These are phyloP conservation scores for Flaveria bidentis DNA, from an alignment of 129 eudicot genomes.

Conservation along the genomic window DNA sequence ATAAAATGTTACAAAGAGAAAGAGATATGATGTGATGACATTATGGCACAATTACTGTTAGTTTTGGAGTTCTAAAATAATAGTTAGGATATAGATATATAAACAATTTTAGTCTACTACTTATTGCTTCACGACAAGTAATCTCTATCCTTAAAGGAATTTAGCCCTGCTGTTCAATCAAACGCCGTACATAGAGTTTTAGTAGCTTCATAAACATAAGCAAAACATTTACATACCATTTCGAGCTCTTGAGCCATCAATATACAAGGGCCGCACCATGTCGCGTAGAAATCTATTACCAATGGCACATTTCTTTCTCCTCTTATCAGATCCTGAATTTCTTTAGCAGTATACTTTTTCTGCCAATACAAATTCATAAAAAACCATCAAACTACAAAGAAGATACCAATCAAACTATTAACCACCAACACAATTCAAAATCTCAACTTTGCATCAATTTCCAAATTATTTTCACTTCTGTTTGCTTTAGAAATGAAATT, in stretches of 20 bases:
- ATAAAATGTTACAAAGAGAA: neutral
- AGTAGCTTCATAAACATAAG: conserved; percentile 16
- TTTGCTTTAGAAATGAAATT: neutral
- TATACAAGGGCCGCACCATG: conserved; percentile 97
- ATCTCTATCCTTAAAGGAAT: neutral
- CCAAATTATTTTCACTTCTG: neutral
- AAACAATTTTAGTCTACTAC: too few relatives aligned
- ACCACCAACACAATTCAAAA: neutral
- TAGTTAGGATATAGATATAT: too few relatives aligned
- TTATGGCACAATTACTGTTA: neutral
- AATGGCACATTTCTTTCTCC: conserved; percentile 86
- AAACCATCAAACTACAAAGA: neutral
- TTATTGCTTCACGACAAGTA: too few relatives aligned
- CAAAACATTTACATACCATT: conserved; percentile 50
- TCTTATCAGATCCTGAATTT: conserved; percentile 71
- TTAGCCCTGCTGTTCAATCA: too few relatives aligned
- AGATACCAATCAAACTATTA: neutral
- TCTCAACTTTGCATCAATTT: conserved; percentile 4
- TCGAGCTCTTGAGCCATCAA: conserved; percentile 98
- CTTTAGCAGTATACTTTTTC: conserved; percentile 84
- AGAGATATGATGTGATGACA: neutral
- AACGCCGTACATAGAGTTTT: neutral
- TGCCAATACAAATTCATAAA: conserved; percentile 39
- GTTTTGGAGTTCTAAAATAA: too few relatives aligned
- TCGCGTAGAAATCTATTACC: conserved; percentile 88